These are phyloP conservation scores for Nicotiana tomentosiformis DNA, from an alignment of 257 asterid species.

Conservation along the genomic window DNA sequence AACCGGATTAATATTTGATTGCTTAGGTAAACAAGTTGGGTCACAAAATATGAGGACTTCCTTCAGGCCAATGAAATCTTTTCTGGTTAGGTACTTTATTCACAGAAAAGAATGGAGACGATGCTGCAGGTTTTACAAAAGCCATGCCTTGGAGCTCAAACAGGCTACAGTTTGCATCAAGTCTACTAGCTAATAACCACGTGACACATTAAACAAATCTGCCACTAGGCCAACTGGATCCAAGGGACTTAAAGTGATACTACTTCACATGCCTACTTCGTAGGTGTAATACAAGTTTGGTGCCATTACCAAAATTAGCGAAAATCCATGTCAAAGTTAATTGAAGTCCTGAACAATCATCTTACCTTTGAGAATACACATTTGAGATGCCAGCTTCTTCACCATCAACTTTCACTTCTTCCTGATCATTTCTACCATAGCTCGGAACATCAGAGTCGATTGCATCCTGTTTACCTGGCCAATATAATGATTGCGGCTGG, in stretches of 20 bases:
- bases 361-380: constrained; percentile 71
- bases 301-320: not conserved
- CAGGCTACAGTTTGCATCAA: not conserved
- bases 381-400: constrained; percentile 47
- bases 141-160: not conserved
- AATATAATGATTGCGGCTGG: constrained; percentile 33
- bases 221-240: not conserved
- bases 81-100: not conserved
- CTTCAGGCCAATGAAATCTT: not conserved
- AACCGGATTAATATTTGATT: not conserved
- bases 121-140: not conserved
- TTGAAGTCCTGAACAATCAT: not conserved
- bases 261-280: not conserved
- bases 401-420: constrained; percentile 38
- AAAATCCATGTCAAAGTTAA: not conserved
- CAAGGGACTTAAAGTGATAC: not conserved
- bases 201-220: not conserved
- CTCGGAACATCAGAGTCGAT: constrained; percentile 39
- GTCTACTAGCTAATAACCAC: not conserved
- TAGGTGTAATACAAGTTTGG: not conserved
- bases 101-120: not conserved
- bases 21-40: not conserved
- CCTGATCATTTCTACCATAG: constrained; percentile 28
- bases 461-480: constrained; percentile 41
- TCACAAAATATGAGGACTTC: not conserved